Conservation (phyloP, 2,329 filamentous ascomycete species). For the Fusarium sp. region DNA sequence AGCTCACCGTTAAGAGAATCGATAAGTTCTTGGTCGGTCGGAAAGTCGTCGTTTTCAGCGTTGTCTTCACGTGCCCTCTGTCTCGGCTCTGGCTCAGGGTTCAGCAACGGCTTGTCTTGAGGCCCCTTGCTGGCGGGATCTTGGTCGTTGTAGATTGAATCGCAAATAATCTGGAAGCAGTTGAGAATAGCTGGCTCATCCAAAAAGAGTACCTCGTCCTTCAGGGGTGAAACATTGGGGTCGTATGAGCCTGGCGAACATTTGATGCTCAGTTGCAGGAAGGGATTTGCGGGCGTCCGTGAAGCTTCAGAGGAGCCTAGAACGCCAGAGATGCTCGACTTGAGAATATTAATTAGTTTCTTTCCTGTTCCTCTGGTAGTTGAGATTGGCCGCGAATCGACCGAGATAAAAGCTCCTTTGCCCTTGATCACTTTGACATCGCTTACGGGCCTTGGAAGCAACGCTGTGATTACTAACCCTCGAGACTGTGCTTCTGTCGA, state of each 20-base stretch:
- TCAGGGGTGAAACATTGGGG: constrained; percentile 78
- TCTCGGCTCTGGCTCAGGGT: not conserved
- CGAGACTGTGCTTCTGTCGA: constrained; percentile 2
- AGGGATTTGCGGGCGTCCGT: constrained; percentile 64
- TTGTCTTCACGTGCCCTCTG: not conserved
- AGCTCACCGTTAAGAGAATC: constrained; percentile 27
- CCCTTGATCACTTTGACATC: constrained; percentile 59
- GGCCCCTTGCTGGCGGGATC: not conserved
- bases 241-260: constrained; percentile 78
- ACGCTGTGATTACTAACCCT: constrained; percentile 55
- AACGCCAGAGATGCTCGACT: constrained; percentile 61
- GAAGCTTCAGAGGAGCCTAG: constrained; percentile 45
- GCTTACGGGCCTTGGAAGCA: constrained; percentile 69
- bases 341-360: constrained; percentile 70
- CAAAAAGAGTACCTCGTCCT: constrained; percentile 79
- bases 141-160: constrained; percentile 55
- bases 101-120: constrained; percentile 3
- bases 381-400: constrained; percentile 78
- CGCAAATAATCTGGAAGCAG: constrained; percentile 64
- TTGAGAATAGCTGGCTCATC: constrained; percentile 64
- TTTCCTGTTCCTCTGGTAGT: constrained; percentile 70
- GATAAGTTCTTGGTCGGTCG: constrained; percentile 27
- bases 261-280: constrained; percentile 74
- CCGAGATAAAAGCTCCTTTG: constrained; percentile 74
- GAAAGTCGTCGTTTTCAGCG: not conserved